Base-by-base conservation (phyloP, 2,329 filamentous ascomycete species). In the Ceratocystis papillata region DNA sequence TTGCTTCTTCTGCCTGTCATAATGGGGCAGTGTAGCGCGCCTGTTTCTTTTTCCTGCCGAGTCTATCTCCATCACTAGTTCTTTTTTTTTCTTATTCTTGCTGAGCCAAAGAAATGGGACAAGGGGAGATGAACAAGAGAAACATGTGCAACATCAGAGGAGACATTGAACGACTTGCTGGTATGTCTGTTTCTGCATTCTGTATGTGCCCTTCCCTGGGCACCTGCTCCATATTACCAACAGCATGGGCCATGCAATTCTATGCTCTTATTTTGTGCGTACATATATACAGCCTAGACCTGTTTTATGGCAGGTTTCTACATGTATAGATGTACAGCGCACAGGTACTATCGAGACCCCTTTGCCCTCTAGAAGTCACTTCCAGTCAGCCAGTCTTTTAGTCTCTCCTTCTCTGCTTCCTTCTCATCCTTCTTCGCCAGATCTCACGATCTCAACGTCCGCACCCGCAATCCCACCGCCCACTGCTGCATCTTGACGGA, bases 381-480 rank as follows among this genome's bases (percentile, higher is more conserved):
- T 22, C 17, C 46, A n/a, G 22, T 2, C n/a, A 28, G 28, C 1
- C n/a, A 28, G 28, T 5, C 5, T 7, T 50, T 22, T 15, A 50
- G 15, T 50, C 50, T 55, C 50, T 22, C 20, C 50, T 28, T 12
- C 22, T 4, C 20, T 55, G 22, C 37, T 46, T 62, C 61, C 61
- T 46, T 62, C 61, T 7, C 61, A 62, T 62, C 45, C 41, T 46
- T 62, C 41, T 62, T 62, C 61, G 61, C 61, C 61, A 62, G 61
- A 62, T 62, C 41, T 46, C 41, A 62, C 61, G 44, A 62, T 62
- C 44, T 46, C 61, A 46, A 62, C 12, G 41, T 62, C 45, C 10
- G 15, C 25, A 62, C 41, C 37, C 61, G 45, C 20, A 28, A 45
- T 48, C 37, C 45, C 22, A 45, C 41, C n/a, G 61, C 37, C 41